Conservation (phyloP, 2,329 filamentous ascomycete genomes). For the Hypomyces rosellus region DNA sequence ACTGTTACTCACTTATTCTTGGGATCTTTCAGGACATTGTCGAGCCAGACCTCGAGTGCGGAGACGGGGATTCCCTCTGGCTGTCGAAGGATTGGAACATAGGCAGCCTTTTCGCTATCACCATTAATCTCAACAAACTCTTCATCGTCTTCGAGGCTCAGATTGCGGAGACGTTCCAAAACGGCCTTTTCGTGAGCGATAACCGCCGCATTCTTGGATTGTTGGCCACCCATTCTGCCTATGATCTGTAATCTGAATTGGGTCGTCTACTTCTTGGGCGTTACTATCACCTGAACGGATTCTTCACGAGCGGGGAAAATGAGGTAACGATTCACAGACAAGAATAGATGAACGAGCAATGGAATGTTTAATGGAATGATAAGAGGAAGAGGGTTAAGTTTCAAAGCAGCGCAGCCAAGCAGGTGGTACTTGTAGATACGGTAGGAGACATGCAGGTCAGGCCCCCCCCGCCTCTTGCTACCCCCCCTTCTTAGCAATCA, state of each 20-base stretch:
- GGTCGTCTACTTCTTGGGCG: too few species aligned
- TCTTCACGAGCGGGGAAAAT: too few species aligned
- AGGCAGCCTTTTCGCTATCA: slow-evolving; percentile 22
- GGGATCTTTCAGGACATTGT: slow-evolving; percentile 55
- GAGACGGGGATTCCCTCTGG: slow-evolving; percentile 45
- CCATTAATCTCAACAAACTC: slow-evolving; percentile 48
- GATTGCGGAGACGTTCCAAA: slow-evolving; percentile 35
- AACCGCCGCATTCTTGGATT: slow-evolving; percentile 32
- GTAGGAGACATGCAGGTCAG: too few species aligned
- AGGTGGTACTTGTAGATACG: too few species aligned
- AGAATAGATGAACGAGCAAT: too few species aligned
- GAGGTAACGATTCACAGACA: too few species aligned
- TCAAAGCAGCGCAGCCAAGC: too few species aligned
- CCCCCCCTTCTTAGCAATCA: too few species aligned
- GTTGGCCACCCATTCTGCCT: slow-evolving; percentile 39
- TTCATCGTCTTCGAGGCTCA: slow-evolving; percentile 44
- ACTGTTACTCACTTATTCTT: slow-evolving; percentile 50
- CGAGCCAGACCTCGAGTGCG: slow-evolving; percentile 53
- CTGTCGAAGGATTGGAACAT: slow-evolving; percentile 15
- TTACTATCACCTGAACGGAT: too few species aligned
- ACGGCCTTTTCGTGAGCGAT: slow-evolving; percentile 37
- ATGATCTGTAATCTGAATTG: neutral
- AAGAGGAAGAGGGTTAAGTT: too few species aligned
- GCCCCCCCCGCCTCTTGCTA: too few species aligned
- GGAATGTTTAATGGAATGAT: too few species aligned